Evolutionary conservation across 2,329 filamentous ascomycete species (phyloP).

Genomic region (Chaetomiaceae sp.): DNA sequence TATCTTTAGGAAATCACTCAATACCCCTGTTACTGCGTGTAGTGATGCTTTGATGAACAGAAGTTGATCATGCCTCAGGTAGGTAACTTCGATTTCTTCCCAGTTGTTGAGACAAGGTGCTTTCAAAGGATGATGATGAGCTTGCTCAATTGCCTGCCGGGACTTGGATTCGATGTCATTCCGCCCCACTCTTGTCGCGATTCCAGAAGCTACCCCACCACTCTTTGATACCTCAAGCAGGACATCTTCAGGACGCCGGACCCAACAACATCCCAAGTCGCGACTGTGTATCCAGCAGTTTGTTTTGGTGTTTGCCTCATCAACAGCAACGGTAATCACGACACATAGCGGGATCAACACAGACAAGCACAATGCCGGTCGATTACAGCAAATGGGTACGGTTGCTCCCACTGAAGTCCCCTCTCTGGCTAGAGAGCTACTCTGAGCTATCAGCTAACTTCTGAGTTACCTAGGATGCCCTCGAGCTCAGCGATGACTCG

Average conservation of each 20-base stretch:
- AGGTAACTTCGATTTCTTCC: no score
- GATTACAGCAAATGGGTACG: conserved; percentile 63
- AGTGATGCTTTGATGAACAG: no score
- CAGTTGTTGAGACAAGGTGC: no score
- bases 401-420: not conserved
- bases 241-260: no score
- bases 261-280: not conserved
- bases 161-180: conserved; percentile 11
- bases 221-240: not conserved
- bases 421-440: conserved; percentile 2
- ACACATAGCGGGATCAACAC: not conserved
- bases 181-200: conserved; percentile 18
- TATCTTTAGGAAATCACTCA: no score
- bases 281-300: not conserved
- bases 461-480: conserved; percentile 68
- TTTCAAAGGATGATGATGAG: no score
- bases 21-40: no score
- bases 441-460: not conserved
- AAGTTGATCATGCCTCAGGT: no score
- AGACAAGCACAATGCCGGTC: conserved; percentile 40
- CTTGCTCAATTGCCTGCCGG: not conserved
- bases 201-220: conserved; percentile 26
- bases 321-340: not conserved
- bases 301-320: not conserved
- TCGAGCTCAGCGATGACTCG: conserved; percentile 97